Evolutionary conservation across 305 asterid species (phyloP).

Genomic region (Ilex paraguariensis): DNA sequence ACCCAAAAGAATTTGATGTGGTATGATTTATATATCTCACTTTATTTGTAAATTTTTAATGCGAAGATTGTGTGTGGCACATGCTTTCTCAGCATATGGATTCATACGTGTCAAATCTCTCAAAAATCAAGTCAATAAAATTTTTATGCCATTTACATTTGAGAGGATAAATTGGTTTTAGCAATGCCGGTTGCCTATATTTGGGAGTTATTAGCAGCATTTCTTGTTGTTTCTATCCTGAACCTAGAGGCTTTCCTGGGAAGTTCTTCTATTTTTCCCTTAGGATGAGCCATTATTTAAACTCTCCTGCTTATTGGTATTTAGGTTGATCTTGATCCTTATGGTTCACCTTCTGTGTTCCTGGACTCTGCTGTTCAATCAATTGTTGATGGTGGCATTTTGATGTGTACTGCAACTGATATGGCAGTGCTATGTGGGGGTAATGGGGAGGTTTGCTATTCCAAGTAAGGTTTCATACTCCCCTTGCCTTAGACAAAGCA

Average conservation of each 20-base stretch:
- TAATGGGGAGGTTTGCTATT: constrained; percentile 95
- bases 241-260: not conserved
- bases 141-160: no score
- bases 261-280: not conserved
- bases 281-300: constrained; percentile 7
- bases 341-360: constrained; percentile 94
- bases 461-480: constrained; percentile 62
- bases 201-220: no score
- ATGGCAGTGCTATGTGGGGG: constrained; percentile 97
- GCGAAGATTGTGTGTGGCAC: not conserved
- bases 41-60: not conserved
- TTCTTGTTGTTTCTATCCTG: not conserved
- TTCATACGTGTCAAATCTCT: no score
- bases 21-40: constrained; percentile 33
- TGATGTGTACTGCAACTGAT: constrained; percentile 99
- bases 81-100: constrained; percentile 1
- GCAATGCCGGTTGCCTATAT: no score
- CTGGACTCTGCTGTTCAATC: constrained; percentile 96
- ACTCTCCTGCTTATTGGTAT: constrained; percentile 14
- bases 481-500: constrained; percentile 5
- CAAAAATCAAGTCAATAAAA: no score
- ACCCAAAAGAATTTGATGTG: constrained; percentile 96
- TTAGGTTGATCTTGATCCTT: constrained; percentile 99
- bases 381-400: constrained; percentile 83
- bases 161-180: no score